These are phyloP conservation scores for Pythium periplocum DNA, from an alignment of 352 stramenopile species.

Conservation along the genomic window DNA sequence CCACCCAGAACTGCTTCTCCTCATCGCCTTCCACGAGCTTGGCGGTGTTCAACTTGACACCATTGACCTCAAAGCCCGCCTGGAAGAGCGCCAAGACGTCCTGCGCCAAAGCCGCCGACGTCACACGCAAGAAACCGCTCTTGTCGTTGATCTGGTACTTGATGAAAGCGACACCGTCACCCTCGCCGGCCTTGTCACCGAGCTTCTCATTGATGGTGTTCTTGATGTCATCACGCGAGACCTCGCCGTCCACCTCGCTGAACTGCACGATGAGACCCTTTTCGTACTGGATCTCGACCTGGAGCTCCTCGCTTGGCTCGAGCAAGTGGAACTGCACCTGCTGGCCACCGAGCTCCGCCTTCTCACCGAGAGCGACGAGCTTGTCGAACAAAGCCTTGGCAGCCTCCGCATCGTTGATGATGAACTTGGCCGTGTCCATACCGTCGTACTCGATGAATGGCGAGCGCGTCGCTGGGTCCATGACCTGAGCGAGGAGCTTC, in stretches of 20 bases:
- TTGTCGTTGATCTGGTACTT: slow-evolving; percentile 80
- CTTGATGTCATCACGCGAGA: slow-evolving; percentile 87
- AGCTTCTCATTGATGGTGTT: slow-evolving; percentile 80
- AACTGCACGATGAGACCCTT: slow-evolving; percentile 85
- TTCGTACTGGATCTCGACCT: slow-evolving; percentile 79
- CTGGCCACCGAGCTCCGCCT: slow-evolving; percentile 60
- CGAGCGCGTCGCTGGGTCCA: slow-evolving; percentile 38
- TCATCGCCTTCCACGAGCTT: slow-evolving; percentile 64
- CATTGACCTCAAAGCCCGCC: slow-evolving; percentile 64
- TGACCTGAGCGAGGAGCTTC: slow-evolving; percentile 58
- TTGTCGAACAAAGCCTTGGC: slow-evolving; percentile 70
- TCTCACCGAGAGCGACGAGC: slow-evolving; percentile 39
- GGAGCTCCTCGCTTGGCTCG: slow-evolving; percentile 55
- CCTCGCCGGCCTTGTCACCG: slow-evolving; percentile 53
- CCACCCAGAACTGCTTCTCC: slow-evolving; percentile 84
- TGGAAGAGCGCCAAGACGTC: slow-evolving; percentile 66
- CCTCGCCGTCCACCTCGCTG: slow-evolving; percentile 62
- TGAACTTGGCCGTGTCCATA: slow-evolving; percentile 69
- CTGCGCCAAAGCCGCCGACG: slow-evolving; percentile 46
- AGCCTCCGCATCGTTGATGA: slow-evolving; percentile 34
- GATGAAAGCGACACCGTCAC: slow-evolving; percentile 74
- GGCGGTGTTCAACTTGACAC: slow-evolving; percentile 50
- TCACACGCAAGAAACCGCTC: slow-evolving; percentile 62
- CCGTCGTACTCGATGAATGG: slow-evolving; percentile 83
- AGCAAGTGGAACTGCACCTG: slow-evolving; percentile 77